Evolutionary conservation across 306 rosid genomes (phyloP).

Genomic region (Fragaria vesca): DNA sequence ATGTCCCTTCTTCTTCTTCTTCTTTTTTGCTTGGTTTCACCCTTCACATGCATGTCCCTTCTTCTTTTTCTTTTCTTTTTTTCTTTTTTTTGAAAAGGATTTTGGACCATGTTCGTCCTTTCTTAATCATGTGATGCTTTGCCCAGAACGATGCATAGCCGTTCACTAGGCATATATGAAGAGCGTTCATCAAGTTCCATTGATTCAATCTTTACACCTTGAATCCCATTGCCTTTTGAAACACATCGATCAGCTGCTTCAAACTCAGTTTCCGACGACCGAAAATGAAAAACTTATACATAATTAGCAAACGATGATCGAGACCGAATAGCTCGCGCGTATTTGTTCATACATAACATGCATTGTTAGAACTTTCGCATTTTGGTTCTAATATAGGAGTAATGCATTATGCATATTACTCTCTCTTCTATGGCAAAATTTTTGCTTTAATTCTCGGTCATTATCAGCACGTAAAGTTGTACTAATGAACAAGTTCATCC

Average conservation of each 20-base stretch:
- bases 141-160: not conserved
- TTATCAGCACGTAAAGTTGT: conserved; percentile 29
- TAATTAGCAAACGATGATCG: conserved; percentile 6
- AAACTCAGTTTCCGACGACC: not conserved
- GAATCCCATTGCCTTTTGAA: not conserved
- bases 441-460: conserved; percentile 15
- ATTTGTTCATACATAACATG: not conserved
- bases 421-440: conserved; percentile 1
- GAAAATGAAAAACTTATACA: not conserved
- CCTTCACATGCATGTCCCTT: not conserved
- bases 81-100: too few relatives aligned
- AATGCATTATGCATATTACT: not conserved
- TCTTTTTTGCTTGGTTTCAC: not conserved
- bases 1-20: not conserved
- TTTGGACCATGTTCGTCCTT: not conserved
- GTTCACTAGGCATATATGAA: not conserved
- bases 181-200: not conserved
- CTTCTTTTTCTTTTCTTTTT: too few relatives aligned
- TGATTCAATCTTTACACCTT: not conserved
- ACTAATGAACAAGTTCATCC: not conserved
- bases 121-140: not conserved
- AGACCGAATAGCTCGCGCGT: not conserved
- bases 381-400: conserved; percentile 5
- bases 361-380: not conserved
- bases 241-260: not conserved